Conservation (phyloP, 768 basidiomycete species). For the Sistotremastrum niveocremeum region DNA sequence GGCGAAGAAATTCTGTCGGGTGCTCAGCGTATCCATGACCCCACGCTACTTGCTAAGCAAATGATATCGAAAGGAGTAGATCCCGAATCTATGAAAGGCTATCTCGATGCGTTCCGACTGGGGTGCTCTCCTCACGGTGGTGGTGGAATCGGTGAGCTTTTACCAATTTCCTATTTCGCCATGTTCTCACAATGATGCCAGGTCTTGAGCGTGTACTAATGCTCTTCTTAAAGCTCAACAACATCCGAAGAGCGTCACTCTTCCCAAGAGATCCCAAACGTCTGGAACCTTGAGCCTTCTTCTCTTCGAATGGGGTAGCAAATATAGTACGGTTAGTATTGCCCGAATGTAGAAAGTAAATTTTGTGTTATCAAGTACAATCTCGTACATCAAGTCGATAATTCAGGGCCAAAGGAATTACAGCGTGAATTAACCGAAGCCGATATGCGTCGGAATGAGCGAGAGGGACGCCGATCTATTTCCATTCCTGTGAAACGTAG, state of each 20-base stretch:
- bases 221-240: conserved; percentile 94
- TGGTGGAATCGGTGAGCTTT: conserved; percentile 64
- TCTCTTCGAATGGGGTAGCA: not conserved
- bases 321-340: too few species aligned
- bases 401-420: too few species aligned
- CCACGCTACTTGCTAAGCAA: conserved; percentile 63
- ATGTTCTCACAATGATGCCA: conserved; percentile 1
- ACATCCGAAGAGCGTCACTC: conserved; percentile 82
- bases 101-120: conserved; percentile 88
- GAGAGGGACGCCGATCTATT: too few species aligned
- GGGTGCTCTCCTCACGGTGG: conserved; percentile 96
- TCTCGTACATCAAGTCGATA: too few species aligned
- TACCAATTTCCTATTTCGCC: not conserved
- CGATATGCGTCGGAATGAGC: too few species aligned
- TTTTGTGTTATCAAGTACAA: too few species aligned
- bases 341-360: too few species aligned
- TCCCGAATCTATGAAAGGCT: conserved; percentile 82
- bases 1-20: conserved; percentile 98
- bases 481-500: too few species aligned
- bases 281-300: conserved; percentile 53
- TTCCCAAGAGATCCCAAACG: conserved; percentile 98
- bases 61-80: conserved; percentile 85
- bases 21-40: conserved; percentile 94
- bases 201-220: conserved; percentile 88
- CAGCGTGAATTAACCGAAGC: too few species aligned